A percentile compares a stretch with the other conserved stretches of the same genome.
These are phyloP conservation scores for Marchantia polymorpha DNA, from an alignment of 225 moss, liverwort and hornwort species.

Conservation along the genomic window DNA sequence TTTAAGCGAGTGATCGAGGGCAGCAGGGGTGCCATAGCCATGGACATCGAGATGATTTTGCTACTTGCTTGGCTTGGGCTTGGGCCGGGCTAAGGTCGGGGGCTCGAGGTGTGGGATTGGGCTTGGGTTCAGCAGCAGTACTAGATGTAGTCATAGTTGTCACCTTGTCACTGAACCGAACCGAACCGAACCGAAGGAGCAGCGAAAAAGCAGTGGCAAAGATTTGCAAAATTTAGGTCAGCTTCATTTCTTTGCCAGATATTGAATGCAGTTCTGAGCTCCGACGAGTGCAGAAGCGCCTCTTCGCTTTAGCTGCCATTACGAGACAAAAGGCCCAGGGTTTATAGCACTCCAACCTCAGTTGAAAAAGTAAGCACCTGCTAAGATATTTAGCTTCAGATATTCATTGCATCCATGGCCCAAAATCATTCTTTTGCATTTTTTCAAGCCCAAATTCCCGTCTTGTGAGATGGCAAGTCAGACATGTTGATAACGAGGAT, in stretches of 20 bases:
- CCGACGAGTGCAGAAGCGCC: background rate
- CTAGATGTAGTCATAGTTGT: background rate
- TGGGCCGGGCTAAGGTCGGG: background rate
- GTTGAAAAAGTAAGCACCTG: no score
- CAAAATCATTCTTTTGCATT: no score
- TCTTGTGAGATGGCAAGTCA: no score
- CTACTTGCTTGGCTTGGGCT: background rate
- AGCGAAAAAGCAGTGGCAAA: background rate
- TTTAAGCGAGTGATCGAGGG: background rate
- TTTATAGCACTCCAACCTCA: no score
- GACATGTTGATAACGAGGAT: no score
- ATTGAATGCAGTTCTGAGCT: background rate
- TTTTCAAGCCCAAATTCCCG: no score
- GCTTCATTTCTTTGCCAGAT: slow-evolving; percentile 5
- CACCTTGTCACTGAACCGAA: background rate
- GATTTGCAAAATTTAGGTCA: background rate
- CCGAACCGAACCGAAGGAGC: background rate
- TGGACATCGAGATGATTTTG: background rate
- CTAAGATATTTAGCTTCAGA: no score
- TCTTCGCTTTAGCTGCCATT: background rate
- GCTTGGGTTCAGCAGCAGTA: no score
- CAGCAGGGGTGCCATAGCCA: background rate
- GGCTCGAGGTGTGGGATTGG: no score
- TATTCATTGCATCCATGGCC: no score
- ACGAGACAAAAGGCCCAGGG: no score